These are phyloP conservation scores for Metschnikowia hibisci DNA, from an alignment of 805 yeast species.

Conservation along the genomic window DNA sequence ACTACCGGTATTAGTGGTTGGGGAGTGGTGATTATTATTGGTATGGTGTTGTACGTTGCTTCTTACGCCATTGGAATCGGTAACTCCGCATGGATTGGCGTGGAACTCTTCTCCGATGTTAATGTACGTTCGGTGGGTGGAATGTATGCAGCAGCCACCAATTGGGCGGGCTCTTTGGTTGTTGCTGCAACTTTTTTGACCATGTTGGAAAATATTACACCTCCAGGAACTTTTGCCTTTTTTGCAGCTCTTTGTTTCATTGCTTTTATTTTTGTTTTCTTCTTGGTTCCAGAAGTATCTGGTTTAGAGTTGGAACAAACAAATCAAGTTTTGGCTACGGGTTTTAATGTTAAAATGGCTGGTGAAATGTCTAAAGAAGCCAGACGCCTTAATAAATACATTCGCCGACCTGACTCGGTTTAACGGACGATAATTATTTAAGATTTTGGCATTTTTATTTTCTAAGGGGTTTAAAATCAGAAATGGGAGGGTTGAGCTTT, in stretches of 20 bases:
- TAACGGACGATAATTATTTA: too few relatives aligned
- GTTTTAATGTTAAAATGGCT: constrained; percentile 72
- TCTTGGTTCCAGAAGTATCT: constrained; percentile 89
- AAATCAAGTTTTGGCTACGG: constrained; percentile 72
- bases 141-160: constrained; percentile 85
- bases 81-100: constrained; percentile 97
- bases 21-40: constrained; percentile 83
- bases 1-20: constrained; percentile 63
- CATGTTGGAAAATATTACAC: constrained; percentile 89
- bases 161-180: constrained; percentile 92
- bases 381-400: constrained; percentile 19
- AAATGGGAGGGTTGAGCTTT: too few relatives aligned
- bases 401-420: constrained; percentile 3
- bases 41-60: constrained; percentile 85
- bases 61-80: constrained; percentile 94
- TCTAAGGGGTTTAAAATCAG: too few relatives aligned
- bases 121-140: constrained; percentile 90
- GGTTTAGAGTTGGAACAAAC: constrained; percentile 91
- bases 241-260: constrained; percentile 78
- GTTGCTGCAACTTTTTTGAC: constrained; percentile 91
- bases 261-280: constrained; percentile 69
- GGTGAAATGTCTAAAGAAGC: constrained; percentile 35
- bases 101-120: constrained; percentile 86
- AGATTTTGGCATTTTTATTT: too few relatives aligned
- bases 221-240: constrained; percentile 89